Evolutionary conservation across 306 rosid species (phyloP).

Genomic region (Malus asiatica): DNA sequence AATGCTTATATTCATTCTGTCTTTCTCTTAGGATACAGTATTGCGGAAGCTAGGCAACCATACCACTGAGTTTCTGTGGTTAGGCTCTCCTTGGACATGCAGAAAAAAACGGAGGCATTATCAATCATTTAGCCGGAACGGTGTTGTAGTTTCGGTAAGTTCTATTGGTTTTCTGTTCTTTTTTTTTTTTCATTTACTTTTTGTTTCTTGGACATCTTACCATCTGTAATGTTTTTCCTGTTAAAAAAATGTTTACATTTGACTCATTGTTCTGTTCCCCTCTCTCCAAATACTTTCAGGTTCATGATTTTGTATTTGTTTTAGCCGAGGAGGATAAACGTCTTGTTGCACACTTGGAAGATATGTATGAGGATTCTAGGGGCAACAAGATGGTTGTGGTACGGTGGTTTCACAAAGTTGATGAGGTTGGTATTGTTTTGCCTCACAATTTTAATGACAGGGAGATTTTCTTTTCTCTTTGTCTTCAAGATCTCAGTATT

Average conservation of each 20-base stretch:
- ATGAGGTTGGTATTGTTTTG: slow-evolving; percentile 91
- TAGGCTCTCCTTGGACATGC: slow-evolving; percentile 59
- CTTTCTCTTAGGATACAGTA: slow-evolving; percentile 35
- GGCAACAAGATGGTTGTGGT: slow-evolving; percentile 96
- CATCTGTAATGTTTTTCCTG: background rate
- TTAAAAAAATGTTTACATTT: background rate
- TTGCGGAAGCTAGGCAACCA: slow-evolving; percentile 20
- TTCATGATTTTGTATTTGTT: slow-evolving; percentile 71
- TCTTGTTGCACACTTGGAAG: slow-evolving; percentile 90
- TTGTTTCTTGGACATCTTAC: background rate
- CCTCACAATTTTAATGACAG: slow-evolving; percentile 78
- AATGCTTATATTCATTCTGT: background rate
- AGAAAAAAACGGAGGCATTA: slow-evolving; percentile 64
- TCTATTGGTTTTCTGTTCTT: background rate
- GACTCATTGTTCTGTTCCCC: slow-evolving; percentile 9
- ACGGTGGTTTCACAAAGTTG: slow-evolving; percentile 94
- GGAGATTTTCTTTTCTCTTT: slow-evolving; percentile 89
- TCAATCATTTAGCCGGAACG: slow-evolving; percentile 48
- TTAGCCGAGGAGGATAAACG: slow-evolving; percentile 85
- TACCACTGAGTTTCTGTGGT: slow-evolving; percentile 51
- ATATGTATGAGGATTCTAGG: slow-evolving; percentile 82
- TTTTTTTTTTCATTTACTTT: background rate
- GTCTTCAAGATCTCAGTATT: slow-evolving; percentile 95
- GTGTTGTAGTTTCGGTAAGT: slow-evolving; percentile 69
- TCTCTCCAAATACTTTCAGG: slow-evolving; percentile 37